A percentile compares a stretch with the other conserved stretches of the same genome.
These are phyloP conservation scores for Davidsoniella eucalypti DNA, from an alignment of 2,329 filamentous ascomycete species.

Conservation along the genomic window DNA sequence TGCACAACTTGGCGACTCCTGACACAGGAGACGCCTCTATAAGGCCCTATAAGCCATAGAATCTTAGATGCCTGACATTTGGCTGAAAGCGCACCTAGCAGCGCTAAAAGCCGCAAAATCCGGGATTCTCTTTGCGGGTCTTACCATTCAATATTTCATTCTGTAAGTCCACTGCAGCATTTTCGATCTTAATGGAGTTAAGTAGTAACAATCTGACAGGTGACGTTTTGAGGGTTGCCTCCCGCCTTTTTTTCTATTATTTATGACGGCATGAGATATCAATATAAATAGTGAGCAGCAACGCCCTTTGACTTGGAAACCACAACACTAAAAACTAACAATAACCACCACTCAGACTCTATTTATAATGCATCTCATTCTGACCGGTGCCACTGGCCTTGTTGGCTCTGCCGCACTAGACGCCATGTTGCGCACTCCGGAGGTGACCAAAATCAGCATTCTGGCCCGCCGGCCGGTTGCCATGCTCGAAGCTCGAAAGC, in stretches of 20 bases:
- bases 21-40: background rate
- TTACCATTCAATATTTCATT: background rate
- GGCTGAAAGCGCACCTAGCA: background rate
- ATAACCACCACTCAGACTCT: background rate
- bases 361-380: slow-evolving; percentile 41
- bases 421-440: slow-evolving; percentile 37
- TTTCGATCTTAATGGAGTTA: too few species aligned
- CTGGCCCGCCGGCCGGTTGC: slow-evolving; percentile 48
- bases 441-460: slow-evolving; percentile 49
- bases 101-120: slow-evolving; percentile 1
- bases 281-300: too few species aligned
- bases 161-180: too few species aligned
- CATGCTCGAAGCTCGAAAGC: slow-evolving; percentile 37
- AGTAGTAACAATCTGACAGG: too few species aligned
- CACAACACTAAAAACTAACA: too few species aligned
- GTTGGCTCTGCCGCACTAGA: slow-evolving; percentile 45
- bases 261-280: too few species aligned
- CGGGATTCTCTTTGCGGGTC: background rate
- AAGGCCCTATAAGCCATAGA: background rate
- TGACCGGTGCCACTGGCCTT: slow-evolving; percentile 53
- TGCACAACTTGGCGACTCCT: background rate
- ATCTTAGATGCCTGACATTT: background rate
- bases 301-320: too few species aligned
- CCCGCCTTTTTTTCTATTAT: too few species aligned
- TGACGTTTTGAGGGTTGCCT: too few species aligned